Evolutionary conservation across 108 stramenopile genomes (phyloP), one percentile per base, ranked within the genome.

Genomic region (Stephanodiscus triporus): DNA sequence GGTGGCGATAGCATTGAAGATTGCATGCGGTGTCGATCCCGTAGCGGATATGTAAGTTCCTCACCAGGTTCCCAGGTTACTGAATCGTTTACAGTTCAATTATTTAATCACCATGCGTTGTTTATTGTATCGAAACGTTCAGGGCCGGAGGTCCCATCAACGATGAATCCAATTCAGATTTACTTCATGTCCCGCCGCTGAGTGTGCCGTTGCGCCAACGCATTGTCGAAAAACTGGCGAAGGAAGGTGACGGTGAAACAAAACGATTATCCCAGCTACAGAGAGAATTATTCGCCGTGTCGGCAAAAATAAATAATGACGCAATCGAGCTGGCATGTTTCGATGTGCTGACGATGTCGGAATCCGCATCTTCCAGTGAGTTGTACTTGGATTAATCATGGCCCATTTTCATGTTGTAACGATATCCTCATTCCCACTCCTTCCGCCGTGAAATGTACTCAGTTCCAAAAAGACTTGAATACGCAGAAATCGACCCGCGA

Each of bases 281-380:
- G 47, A 77, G 89, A 84, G 86, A 90, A 59, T 42, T 88, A 19
- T 86, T 91, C 76, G 89, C 88, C 16, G 67, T 92, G 14, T 69
- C 84, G 9, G 90, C 87, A 59, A 69, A 61, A 54, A 62, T 77
- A 30, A 74, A 27, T 59, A 67, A 82, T 2, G 82, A 83, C 5
- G 68, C 70, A 9, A 63, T 95, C 27, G 83, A 73, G 7, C 26
- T 95, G 24, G 77, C 86, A 69, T 84, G 84, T 13, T 70, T 82
- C 29, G 72, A 86, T 59, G 76, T 90, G 9, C 40, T 80, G 55
- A 84, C 85, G 11, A 63, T 76, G 47, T 54, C 86, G 23, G 86
- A 86, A 51, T 80, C 87, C 16, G 91, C 93, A 9, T 77, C 78
- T 55, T 73, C 76, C 9, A 53, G 84, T 85, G 61, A 81, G 84